A percentile compares a stretch with the other conserved stretches of the same genome.
phyloP scores from a whole-genome alignment of 1,284 basidiomycete genomes.

The Sanghuangporus baumii region DNA sequence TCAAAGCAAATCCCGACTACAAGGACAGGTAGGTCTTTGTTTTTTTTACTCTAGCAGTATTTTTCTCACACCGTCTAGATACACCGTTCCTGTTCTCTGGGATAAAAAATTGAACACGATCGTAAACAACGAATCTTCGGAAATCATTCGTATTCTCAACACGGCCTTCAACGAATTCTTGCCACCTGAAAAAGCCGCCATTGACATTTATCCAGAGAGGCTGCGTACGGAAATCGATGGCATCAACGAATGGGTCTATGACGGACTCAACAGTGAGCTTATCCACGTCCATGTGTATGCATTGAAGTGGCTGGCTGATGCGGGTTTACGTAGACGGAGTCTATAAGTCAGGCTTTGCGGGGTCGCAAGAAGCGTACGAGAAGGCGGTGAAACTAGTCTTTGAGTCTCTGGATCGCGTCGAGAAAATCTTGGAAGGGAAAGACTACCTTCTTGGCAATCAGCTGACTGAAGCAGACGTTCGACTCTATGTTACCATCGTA shows the following conservation, averaged over 20 bases:
- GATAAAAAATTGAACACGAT: constrained; percentile 87
- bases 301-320: not conserved
- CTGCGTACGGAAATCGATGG: constrained; percentile 77
- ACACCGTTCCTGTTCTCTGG: constrained; percentile 91
- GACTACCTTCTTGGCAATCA: constrained; percentile 78
- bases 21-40: constrained; percentile 43
- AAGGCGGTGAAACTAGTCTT: constrained; percentile 70
- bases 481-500: constrained; percentile 89
- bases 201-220: constrained; percentile 77
- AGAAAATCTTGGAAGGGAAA: constrained; percentile 72
- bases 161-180: constrained; percentile 73
- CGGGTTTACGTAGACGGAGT: constrained; percentile 55
- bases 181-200: constrained; percentile 53
- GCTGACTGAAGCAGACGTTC: constrained; percentile 89
- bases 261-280: constrained; percentile 70
- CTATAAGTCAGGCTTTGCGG: constrained; percentile 90
- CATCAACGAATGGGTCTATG: constrained; percentile 86
- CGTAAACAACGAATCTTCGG: constrained; percentile 93
- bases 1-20: constrained; percentile 70
- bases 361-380: constrained; percentile 78
- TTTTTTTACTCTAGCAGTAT: not conserved
- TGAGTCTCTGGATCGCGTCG: constrained; percentile 74
- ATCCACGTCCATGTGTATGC: not conserved
- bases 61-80: constrained; percentile 35
- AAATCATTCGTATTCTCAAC: constrained; percentile 93